These are phyloP conservation scores for Neoboletus magnificus DNA, from an alignment of 768 basidiomycete species.

Conservation along the genomic window DNA sequence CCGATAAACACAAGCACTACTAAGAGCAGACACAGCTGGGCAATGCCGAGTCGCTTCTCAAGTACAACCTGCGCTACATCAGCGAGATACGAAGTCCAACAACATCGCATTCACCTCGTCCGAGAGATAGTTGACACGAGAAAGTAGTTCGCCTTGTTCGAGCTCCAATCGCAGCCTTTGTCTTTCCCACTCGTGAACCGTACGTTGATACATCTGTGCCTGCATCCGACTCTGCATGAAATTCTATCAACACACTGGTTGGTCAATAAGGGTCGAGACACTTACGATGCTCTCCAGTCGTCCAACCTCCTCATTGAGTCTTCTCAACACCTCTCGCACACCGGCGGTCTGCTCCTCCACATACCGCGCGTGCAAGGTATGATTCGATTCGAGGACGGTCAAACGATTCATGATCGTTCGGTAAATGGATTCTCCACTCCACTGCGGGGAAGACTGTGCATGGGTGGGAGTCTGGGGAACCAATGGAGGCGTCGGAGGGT, in stretches of 20 bases:
- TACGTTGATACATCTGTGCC: conserved; percentile 59
- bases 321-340: conserved; percentile 68
- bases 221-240: conserved; percentile 62
- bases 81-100: not conserved
- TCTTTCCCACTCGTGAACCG: conserved; percentile 63
- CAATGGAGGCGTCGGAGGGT: not conserved
- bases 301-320: conserved; percentile 78
- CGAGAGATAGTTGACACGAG: conserved; percentile 68
- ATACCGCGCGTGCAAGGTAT: conserved; percentile 79
- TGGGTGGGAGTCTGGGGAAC: conserved; percentile 7
- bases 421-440: conserved; percentile 85
- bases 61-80: conserved; percentile 57
- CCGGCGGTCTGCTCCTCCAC: conserved; percentile 84
- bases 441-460: conserved; percentile 8
- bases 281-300: conserved; percentile 72
- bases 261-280: conserved; percentile 1
- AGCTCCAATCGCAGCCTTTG: conserved; percentile 63
- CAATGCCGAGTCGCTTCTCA: conserved; percentile 87
- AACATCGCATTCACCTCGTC: conserved; percentile 59
- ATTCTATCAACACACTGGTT: not conserved
- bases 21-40: conserved; percentile 80
- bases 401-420: conserved; percentile 95
- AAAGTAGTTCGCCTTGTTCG: conserved; percentile 67
- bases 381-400: conserved; percentile 78
- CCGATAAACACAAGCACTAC: conserved; percentile 84